Evolutionary conservation across 2,329 filamentous ascomycete genomes (phyloP).

Genomic region (Hawksworthiomyces lignivorus): DNA sequence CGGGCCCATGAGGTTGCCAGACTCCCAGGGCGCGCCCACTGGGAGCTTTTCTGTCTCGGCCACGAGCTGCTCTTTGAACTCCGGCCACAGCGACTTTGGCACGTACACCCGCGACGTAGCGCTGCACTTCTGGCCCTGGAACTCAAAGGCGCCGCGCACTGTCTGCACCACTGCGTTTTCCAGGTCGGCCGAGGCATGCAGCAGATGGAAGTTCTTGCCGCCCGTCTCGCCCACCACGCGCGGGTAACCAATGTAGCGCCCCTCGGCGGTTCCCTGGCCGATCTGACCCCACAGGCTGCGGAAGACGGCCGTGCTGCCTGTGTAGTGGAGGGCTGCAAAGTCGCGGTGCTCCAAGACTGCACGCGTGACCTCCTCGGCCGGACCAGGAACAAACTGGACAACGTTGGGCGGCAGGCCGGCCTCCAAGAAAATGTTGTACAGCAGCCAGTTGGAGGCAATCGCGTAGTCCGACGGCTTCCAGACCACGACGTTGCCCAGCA

Average conservation of each 20-base stretch:
- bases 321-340: conserved; percentile 91
- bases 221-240: conserved; percentile 43
- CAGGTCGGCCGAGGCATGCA: conserved; percentile 39
- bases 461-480: conserved; percentile 95
- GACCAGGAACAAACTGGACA: conserved; percentile 87
- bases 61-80: conserved; percentile 30
- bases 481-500: conserved; percentile 89
- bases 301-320: conserved; percentile 87
- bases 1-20: conserved; percentile 35
- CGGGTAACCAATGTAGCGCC: conserved; percentile 70
- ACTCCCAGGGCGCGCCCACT: conserved; percentile 24
- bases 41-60: conserved; percentile 27
- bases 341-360: conserved; percentile 67
- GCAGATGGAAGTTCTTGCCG: conserved; percentile 46
- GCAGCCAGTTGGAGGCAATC: conserved; percentile 82
- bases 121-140: conserved; percentile 45
- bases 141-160: conserved; percentile 41
- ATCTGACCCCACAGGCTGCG: conserved; percentile 82
- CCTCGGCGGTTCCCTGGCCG: conserved; percentile 70
- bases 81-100: conserved; percentile 34
- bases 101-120: conserved; percentile 48
- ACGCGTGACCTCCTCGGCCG: conserved; percentile 76
- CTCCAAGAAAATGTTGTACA: conserved; percentile 86
- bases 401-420: conserved; percentile 83
- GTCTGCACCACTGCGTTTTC: conserved; percentile 38